Evolutionary conservation across 495 filamentous ascomycete genomes (phyloP).

Genomic region (Polyplosphaeria fusca): DNA sequence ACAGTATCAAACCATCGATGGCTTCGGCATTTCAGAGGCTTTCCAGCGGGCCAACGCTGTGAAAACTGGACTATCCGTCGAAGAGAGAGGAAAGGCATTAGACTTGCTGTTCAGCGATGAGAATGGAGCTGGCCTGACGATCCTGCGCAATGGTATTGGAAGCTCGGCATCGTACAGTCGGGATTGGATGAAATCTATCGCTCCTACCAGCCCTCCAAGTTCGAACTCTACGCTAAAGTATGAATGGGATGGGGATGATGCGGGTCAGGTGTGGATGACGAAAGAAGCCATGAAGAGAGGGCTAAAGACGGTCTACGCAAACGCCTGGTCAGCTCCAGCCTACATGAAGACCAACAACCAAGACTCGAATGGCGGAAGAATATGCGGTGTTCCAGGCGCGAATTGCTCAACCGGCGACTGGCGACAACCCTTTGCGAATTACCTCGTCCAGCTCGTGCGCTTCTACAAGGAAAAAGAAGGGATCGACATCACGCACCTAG

Average conservation of each 20-base stretch:
- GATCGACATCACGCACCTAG: slow-evolving; percentile 50
- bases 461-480: slow-evolving; percentile 49
- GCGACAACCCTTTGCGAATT: slow-evolving; percentile 55
- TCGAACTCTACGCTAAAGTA: slow-evolving; percentile 43
- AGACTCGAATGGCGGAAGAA: slow-evolving; percentile 45
- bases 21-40: slow-evolving; percentile 49
- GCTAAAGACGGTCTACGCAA: slow-evolving; percentile 50
- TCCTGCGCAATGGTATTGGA: slow-evolving; percentile 54
- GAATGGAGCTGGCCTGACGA: slow-evolving; percentile 51
- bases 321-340: slow-evolving; percentile 56
- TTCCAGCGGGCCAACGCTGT: slow-evolving; percentile 49
- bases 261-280: slow-evolving; percentile 51
- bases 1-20: slow-evolving; percentile 3
- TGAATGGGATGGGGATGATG: slow-evolving; percentile 48
- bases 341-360: slow-evolving; percentile 57
- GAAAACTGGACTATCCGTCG: slow-evolving; percentile 27
- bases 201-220: slow-evolving; percentile 8
- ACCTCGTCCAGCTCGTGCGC: slow-evolving; percentile 52
- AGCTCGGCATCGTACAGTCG: slow-evolving; percentile 31
- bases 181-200: slow-evolving; percentile 35
- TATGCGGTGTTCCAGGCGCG: slow-evolving; percentile 50
- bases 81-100: slow-evolving; percentile 35
- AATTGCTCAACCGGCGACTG: slow-evolving; percentile 52
- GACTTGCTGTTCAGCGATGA: slow-evolving; percentile 50
- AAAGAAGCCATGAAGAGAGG: slow-evolving; percentile 48